These are phyloP conservation scores for Claviceps monticola DNA, from an alignment of 2,329 filamentous ascomycete genomes.

Conservation along the genomic window DNA sequence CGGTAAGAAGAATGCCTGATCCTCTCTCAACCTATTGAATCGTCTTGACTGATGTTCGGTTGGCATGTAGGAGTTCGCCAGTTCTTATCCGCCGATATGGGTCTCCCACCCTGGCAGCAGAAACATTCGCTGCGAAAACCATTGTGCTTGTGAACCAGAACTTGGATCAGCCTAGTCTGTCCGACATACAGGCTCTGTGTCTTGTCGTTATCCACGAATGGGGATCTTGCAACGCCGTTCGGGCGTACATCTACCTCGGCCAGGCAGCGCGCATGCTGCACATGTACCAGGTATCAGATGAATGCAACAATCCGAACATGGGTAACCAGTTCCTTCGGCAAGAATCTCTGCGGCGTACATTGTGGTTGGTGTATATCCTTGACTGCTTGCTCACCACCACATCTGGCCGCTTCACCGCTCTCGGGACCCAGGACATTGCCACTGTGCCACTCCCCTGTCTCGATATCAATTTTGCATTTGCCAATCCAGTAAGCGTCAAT, in stretches of 20 bases:
- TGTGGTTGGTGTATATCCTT: conserved; percentile 50
- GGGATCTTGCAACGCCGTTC: conserved; percentile 46
- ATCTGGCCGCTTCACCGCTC: conserved; percentile 42
- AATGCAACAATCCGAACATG: conserved; percentile 35
- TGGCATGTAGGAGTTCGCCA: conserved; percentile 34
- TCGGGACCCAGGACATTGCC: conserved; percentile 39
- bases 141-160: conserved; percentile 43
- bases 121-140: conserved; percentile 45
- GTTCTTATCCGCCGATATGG: conserved; percentile 44
- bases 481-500: conserved; percentile 43
- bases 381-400: conserved; percentile 50
- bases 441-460: conserved; percentile 44
- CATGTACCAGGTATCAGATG: conserved; percentile 47
- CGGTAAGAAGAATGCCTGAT: conserved; percentile 29
- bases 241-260: conserved; percentile 48
- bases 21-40: neutral
- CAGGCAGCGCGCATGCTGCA: conserved; percentile 51
- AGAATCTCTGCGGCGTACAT: conserved; percentile 45
- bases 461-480: conserved; percentile 50
- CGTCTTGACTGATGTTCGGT: neutral
- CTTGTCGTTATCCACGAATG: conserved; percentile 49
- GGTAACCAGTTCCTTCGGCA: conserved; percentile 47
- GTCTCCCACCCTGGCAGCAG: conserved; percentile 38
- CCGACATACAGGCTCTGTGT: conserved; percentile 48
- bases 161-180: conserved; percentile 43